Evolutionary conservation across 129 eudicot genomes (phyloP).

Genomic region (Scalesia atractyloides): DNA sequence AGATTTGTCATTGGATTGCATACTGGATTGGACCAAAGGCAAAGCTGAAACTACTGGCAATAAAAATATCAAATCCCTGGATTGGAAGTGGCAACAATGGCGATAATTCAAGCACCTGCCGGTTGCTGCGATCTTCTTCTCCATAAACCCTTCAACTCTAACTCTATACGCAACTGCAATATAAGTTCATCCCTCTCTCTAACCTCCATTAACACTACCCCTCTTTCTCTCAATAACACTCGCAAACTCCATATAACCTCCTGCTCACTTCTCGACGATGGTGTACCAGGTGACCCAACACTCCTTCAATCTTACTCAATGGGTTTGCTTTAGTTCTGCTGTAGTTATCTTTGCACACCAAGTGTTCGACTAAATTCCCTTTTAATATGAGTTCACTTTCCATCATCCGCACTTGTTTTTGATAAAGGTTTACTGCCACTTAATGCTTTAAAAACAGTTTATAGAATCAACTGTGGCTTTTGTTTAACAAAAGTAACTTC

Average conservation of each 20-base stretch:
- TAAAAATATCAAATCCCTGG: not conserved
- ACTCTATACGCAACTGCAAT: slow-evolving; percentile 16
- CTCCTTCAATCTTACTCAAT: not conserved
- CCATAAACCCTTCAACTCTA: slow-evolving; percentile 19
- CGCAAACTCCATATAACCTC: slow-evolving; percentile 35
- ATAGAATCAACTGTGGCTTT: not conserved
- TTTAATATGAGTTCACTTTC: slow-evolving; percentile 2
- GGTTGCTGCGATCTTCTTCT: slow-evolving; percentile 28
- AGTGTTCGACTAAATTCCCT: slow-evolving; percentile 30
- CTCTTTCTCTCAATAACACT: slow-evolving; percentile 25
- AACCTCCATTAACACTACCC: slow-evolving; percentile 15
- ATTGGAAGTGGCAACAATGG: slow-evolving; percentile 38
- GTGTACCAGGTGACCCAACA: slow-evolving; percentile 41
- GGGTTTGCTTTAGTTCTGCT: not conserved
- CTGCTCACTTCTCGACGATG: slow-evolving; percentile 51
- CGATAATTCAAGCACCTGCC: slow-evolving; percentile 46
- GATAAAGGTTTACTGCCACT: slow-evolving; percentile 1
- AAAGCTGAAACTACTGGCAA: slow-evolving; percentile 1
- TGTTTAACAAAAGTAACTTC: slow-evolving; percentile 7
- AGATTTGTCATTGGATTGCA: not conserved
- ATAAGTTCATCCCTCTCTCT: slow-evolving; percentile 11
- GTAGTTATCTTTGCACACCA: slow-evolving; percentile 9
- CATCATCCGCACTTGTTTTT: not conserved
- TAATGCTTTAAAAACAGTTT: not conserved
- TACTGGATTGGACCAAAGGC: slow-evolving; percentile 17